Percentiles rank a stretch among this genome's conserved stretches.
These are phyloP conservation scores for Pseudonectria buxi DNA, from an alignment of 2,329 filamentous ascomycete genomes.

Conservation along the genomic window DNA sequence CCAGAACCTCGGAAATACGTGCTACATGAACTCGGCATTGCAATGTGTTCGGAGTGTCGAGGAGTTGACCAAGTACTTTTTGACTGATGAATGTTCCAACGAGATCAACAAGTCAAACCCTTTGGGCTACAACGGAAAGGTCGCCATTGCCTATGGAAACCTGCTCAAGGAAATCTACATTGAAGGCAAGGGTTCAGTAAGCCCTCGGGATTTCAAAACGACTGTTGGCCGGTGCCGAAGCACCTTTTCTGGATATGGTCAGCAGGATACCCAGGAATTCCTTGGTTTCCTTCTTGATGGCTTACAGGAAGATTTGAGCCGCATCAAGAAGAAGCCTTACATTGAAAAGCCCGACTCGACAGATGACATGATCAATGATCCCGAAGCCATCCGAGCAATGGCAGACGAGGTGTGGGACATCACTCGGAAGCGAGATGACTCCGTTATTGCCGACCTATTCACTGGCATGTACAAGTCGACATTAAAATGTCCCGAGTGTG, in stretches of 20 bases:
- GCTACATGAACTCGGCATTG: constrained; percentile 97
- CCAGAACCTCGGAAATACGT: constrained; percentile 90
- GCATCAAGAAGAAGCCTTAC: constrained; percentile 92
- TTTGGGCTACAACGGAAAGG: constrained; percentile 75
- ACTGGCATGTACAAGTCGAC: constrained; percentile 98
- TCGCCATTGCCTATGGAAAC: constrained; percentile 76
- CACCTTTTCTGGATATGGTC: constrained; percentile 87
- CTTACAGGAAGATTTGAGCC: constrained; percentile 89
- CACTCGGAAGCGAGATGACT: constrained; percentile 87
- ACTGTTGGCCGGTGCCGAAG: constrained; percentile 75
- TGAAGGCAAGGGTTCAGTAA: constrained; percentile 60
- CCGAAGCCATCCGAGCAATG: constrained; percentile 72
- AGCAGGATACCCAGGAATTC: constrained; percentile 97
- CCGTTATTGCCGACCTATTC: constrained; percentile 90
- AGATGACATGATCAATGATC: constrained; percentile 86
- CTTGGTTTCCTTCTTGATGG: constrained; percentile 91
- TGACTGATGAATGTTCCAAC: constrained; percentile 63
- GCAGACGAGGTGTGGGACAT: constrained; percentile 87
- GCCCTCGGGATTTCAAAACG: constrained; percentile 75
- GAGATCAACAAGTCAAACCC: constrained; percentile 85
- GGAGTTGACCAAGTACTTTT: constrained; percentile 87
- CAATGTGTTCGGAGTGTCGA: constrained; percentile 93
- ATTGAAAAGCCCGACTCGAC: constrained; percentile 97
- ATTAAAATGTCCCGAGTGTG: constrained; percentile 80
- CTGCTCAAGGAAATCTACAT: constrained; percentile 75